A percentile compares a stretch with the other conserved stretches of the same genome.
phyloP scores from a whole-genome alignment of 2,329 filamentous ascomycete species.

The Nothophoma quercina region DNA sequence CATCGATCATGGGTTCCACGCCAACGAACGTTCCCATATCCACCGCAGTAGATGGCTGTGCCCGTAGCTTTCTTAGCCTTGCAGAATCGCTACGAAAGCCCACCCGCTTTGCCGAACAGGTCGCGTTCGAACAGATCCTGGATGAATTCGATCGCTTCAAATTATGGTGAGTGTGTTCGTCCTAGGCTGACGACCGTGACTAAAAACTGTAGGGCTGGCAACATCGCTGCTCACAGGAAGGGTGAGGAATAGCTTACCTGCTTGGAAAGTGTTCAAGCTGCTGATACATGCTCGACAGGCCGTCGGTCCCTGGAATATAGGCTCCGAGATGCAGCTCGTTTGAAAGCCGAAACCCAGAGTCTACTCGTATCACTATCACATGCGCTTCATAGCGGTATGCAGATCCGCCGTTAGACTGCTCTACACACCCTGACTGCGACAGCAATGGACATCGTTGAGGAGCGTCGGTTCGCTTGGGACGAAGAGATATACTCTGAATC shows the following conservation, averaged over 20 bases:
- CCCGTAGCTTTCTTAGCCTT: conserved; percentile 8
- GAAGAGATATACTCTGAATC: conserved; percentile 1
- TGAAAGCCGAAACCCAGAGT: neutral
- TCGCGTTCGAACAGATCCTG: neutral
- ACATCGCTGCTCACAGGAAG: conserved; percentile 7
- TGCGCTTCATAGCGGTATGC: neutral
- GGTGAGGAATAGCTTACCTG: too few species aligned
- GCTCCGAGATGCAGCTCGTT: neutral
- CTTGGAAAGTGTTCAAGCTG: too few species aligned
- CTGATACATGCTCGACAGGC: neutral
- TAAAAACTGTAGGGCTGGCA: neutral
- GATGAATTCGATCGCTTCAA: conserved; percentile 13
- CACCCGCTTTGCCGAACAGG: neutral
- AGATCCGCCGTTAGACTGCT: too few species aligned
- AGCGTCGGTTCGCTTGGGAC: neutral
- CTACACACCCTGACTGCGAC: neutral
- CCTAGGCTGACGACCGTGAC: neutral
- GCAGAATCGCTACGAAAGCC: neutral
- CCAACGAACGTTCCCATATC: neutral
- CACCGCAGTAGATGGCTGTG: conserved; percentile 6
- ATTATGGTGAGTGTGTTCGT: neutral
- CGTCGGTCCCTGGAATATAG: conserved; percentile 3
- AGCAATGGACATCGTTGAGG: conserved; percentile 1
- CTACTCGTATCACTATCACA: neutral
- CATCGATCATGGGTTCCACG: neutral